Evolutionary conservation across 1,284 basidiomycete genomes (phyloP).

Genomic region (Paramarasmius palmivorus): DNA sequence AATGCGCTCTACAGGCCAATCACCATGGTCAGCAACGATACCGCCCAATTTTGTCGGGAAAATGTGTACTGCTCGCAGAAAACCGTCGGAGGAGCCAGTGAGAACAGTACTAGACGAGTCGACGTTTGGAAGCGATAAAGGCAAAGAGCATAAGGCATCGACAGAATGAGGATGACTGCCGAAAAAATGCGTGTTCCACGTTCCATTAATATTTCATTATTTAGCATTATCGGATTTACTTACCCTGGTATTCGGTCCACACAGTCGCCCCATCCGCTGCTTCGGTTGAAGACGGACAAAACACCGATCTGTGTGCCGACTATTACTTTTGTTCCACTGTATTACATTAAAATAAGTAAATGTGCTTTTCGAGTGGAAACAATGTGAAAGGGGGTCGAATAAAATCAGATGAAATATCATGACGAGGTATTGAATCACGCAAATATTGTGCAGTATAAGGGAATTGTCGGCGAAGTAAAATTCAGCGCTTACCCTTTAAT

Average conservation of each 20-base stretch:
- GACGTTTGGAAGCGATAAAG: conserved; percentile 56
- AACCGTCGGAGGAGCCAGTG: conserved; percentile 92
- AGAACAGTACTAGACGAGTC: conserved; percentile 76
- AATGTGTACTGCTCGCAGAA: conserved; percentile 87
- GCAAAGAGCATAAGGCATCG: conserved; percentile 79
- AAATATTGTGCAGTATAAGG: background rate
- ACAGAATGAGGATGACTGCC: conserved; percentile 83
- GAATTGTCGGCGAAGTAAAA: background rate
- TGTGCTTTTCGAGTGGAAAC: background rate
- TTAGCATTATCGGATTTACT: conserved; percentile 28
- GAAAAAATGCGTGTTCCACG: conserved; percentile 6
- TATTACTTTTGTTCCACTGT: conserved; percentile 76
- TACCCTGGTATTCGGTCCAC: conserved; percentile 92
- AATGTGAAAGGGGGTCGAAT: background rate
- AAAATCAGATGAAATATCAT: background rate
- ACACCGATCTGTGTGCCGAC: conserved; percentile 92
- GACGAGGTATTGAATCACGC: background rate
- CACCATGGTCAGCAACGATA: conserved; percentile 87
- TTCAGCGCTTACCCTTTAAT: conserved; percentile 66
- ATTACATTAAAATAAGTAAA: conserved; percentile 13
- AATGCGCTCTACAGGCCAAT: conserved; percentile 89
- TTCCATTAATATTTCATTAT: conserved; percentile 12
- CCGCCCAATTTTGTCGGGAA: conserved; percentile 90
- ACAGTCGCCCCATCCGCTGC: conserved; percentile 87
- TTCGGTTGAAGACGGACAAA: conserved; percentile 88